phyloP scores from a whole-genome alignment of 495 filamentous ascomycete species.

The Penicillium flavigenum region DNA sequence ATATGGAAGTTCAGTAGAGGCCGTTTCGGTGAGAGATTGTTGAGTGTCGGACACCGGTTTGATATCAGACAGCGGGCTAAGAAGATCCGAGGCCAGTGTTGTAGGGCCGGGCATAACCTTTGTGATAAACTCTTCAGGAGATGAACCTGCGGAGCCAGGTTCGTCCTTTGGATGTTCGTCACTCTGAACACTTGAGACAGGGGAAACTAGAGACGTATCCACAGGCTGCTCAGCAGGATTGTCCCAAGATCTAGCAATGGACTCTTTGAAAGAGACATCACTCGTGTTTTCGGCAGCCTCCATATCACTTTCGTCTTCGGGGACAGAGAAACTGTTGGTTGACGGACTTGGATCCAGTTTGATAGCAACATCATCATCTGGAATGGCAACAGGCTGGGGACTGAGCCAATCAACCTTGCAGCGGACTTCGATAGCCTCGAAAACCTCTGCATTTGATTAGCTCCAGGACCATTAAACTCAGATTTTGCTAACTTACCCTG shows the following conservation, averaged over 20 bases:
- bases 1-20: background rate
- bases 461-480: too few relatives aligned
- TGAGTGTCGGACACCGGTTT: background rate
- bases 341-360: constrained; percentile 15
- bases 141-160: background rate
- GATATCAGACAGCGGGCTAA: background rate
- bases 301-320: constrained; percentile 28
- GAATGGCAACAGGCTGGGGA: constrained; percentile 1
- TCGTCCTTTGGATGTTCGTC: background rate
- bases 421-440: constrained; percentile 39
- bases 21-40: background rate
- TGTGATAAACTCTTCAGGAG: background rate
- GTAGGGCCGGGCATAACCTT: too few relatives aligned
- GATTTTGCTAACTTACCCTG: constrained; percentile 32
- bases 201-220: background rate
- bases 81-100: background rate
- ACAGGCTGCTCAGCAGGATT: background rate
- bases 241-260: constrained; percentile 1
- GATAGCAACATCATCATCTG: background rate
- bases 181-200: background rate
- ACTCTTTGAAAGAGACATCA: constrained; percentile 2
- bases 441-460: constrained; percentile 35
- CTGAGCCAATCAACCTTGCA: constrained; percentile 36
- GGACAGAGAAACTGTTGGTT: constrained; percentile 46
- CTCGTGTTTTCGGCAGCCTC: background rate